A percentile compares a stretch with the other conserved stretches of the same genome.
These are phyloP conservation scores for Dactylellina cionopaga DNA, from an alignment of 2,329 filamentous ascomycete species.

Conservation along the genomic window DNA sequence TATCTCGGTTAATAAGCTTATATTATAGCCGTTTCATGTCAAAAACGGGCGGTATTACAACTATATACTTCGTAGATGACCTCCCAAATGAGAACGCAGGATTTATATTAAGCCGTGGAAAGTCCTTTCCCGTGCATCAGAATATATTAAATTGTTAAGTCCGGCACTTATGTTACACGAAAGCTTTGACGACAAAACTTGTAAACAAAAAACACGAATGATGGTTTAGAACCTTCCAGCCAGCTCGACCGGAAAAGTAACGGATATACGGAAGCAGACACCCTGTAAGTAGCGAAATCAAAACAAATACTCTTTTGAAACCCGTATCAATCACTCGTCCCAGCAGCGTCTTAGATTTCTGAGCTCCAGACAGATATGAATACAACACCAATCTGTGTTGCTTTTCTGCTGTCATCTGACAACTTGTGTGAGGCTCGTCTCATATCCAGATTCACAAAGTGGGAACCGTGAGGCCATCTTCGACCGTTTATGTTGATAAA, in stretches of 20 bases:
- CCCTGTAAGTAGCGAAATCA: background rate
- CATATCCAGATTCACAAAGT: too few species aligned
- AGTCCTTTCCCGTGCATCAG: conserved; percentile 21
- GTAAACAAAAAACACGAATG: background rate
- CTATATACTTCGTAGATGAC: background rate
- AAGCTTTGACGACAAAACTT: background rate
- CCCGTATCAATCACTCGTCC: too few species aligned
- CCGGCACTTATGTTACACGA: conserved; percentile 31
- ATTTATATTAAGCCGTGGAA: background rate
- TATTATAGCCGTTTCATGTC: conserved; percentile 43
- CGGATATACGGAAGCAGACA: background rate
- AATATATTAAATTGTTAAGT: background rate
- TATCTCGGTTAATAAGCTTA: conserved; percentile 52
- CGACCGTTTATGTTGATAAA: too few species aligned
- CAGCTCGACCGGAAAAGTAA: too few species aligned
- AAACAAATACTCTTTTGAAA: too few species aligned
- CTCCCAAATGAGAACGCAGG: background rate
- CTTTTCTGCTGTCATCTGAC: too few species aligned
- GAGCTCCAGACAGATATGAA: too few species aligned
- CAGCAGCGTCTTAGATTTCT: too few species aligned
- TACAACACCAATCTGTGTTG: too few species aligned
- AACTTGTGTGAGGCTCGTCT: too few species aligned
- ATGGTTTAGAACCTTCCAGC: too few species aligned
- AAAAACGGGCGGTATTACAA: background rate
- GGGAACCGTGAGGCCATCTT: too few species aligned